phyloP scores from a whole-genome alignment of 1,284 basidiomycete species.

The Malassezia dermatis region DNA sequence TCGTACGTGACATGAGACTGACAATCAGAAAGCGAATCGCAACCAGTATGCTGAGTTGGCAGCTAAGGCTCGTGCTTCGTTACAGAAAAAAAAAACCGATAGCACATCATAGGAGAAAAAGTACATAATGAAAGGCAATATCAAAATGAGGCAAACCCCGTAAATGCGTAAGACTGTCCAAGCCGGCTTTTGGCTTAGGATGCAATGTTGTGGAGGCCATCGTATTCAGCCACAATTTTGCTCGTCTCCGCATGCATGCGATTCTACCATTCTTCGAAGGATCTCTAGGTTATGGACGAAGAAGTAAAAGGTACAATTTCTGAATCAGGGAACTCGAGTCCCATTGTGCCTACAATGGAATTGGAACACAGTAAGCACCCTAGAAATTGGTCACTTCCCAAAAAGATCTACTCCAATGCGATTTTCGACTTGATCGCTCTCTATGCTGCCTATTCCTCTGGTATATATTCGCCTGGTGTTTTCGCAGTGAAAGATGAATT shows the following conservation, averaged over 20 bases:
- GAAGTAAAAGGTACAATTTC: background rate
- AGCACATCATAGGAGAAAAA: background rate
- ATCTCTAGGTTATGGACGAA: background rate
- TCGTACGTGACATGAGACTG: background rate
- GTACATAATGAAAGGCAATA: background rate
- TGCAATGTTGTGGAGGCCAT: background rate
- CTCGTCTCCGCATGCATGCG: background rate
- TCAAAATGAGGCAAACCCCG: background rate
- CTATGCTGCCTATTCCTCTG: conserved; percentile 8
- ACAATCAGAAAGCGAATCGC: conserved; percentile 9
- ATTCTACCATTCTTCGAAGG: background rate
- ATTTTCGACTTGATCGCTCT: conserved; percentile 1
- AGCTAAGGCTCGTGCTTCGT: conserved; percentile 6
- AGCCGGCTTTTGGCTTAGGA: background rate
- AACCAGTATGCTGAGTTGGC: conserved; percentile 5
- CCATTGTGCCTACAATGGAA: background rate
- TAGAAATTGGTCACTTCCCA: conserved; percentile 3
- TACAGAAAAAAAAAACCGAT: background rate
- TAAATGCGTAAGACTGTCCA: background rate
- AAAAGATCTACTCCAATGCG: conserved; percentile 1
- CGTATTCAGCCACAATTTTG: background rate
- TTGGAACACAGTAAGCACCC: background rate
- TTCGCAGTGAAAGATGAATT: background rate
- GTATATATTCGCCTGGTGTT: conserved; percentile 14
- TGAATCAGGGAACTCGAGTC: background rate